These are phyloP conservation scores for Solanum chmielewskii DNA, from an alignment of 257 asterid genomes.

Conservation along the genomic window DNA sequence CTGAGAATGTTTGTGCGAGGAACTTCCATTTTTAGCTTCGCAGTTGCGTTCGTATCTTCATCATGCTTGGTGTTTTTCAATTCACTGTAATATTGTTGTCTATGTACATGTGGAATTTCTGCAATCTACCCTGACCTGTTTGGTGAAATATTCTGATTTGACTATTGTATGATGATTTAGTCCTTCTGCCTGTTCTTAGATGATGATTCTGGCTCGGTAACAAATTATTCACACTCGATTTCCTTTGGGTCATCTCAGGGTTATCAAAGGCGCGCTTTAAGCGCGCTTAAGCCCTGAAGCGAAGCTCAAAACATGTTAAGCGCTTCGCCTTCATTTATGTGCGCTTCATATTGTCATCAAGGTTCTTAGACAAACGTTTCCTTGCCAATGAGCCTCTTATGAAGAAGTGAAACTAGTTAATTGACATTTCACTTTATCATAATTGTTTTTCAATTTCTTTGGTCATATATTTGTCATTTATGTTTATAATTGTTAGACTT, in stretches of 20 bases:
- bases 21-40: neutral
- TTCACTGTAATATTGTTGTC: neutral
- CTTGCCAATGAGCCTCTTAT: too few relatives aligned
- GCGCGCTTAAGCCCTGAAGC: too few relatives aligned
- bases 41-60: neutral
- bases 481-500: too few relatives aligned
- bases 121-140: neutral
- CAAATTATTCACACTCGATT: neutral
- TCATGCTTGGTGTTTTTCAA: neutral
- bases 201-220: neutral
- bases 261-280: too few relatives aligned
- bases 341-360: too few relatives aligned
- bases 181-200: neutral
- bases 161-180: neutral
- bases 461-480: too few relatives aligned
- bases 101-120: neutral
- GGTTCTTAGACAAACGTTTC: too few relatives aligned
- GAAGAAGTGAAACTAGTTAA: too few relatives aligned
- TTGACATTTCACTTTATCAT: too few relatives aligned
- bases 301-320: too few relatives aligned
- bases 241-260: neutral
- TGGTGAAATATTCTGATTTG: neutral
- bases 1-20: neutral
- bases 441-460: too few relatives aligned
- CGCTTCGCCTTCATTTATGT: too few relatives aligned